Percentiles rank a stretch among this genome's conserved stretches.
phyloP scores from a whole-genome alignment of 148 eudicot species.

The Gaultheria prostrata region DNA sequence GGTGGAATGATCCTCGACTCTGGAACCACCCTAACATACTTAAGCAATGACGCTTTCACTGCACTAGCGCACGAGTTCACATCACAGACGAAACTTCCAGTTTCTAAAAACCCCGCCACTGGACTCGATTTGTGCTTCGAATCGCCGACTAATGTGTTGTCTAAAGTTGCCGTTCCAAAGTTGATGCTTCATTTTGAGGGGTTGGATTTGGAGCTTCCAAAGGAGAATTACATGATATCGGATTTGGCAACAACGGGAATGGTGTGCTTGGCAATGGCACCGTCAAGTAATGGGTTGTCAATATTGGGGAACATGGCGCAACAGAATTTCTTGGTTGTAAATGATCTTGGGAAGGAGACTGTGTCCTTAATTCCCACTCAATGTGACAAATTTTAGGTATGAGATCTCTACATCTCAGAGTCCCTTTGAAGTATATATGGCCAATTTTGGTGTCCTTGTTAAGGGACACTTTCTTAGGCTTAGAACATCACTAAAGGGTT shows the following conservation, averaged over 20 bases:
- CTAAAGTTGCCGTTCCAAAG: conserved; percentile 18
- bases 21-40: conserved; percentile 36
- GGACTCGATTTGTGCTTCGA: conserved; percentile 41
- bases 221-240: conserved; percentile 27
- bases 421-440: too few relatives aligned
- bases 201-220: conserved; percentile 32
- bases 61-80: conserved; percentile 21
- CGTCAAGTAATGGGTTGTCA: conserved; percentile 22
- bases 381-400: conserved; percentile 17
- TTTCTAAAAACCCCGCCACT: not conserved
- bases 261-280: conserved; percentile 31
- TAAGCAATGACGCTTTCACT: conserved; percentile 19
- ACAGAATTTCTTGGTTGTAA: conserved; percentile 30
- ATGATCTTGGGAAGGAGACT: conserved; percentile 29
- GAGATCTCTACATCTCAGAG: not conserved
- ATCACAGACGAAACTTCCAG: conserved; percentile 23
- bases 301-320: conserved; percentile 34
- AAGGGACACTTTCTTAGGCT: too few relatives aligned
- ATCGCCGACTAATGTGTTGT: conserved; percentile 11
- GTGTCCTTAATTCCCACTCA: conserved; percentile 33
- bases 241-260: not conserved
- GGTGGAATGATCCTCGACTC: conserved; percentile 34
- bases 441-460: too few relatives aligned
- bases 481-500: too few relatives aligned
- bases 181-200: conserved; percentile 32